Base-by-base conservation (phyloP, 192 early-diverging fungal species). In the Coemansia sp. region DNA sequence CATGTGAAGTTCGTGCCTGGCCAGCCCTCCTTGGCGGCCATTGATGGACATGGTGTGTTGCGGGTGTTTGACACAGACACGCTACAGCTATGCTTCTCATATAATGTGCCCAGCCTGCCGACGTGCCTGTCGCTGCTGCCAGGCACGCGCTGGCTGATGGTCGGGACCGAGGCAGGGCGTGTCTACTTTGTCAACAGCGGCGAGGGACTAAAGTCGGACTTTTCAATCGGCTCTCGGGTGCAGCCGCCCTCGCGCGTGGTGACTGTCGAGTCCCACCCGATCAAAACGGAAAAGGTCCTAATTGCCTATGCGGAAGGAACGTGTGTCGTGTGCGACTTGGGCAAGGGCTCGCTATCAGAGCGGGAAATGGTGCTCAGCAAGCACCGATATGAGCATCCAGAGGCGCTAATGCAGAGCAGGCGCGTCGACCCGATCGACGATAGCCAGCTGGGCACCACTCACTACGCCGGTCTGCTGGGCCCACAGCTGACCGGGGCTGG, bases 101-200 rank as follows among this genome's bases (percentile, higher is more conserved):
- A 74, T 58, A 24, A 38, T 0, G 61, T 80, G 18, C 77, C 77
- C 2, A 34, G 68, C 1, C 22, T 55, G 35, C 70, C 77, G 10
- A 70, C 77, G 10, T 65, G 59, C 48, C 21, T 67, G 32, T 54
- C 60, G 36, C 36, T 63, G 33, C 35, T 80, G 33, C 33, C 63
- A 9, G 77, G 71, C 41, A 74, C 77, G 3, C 42, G 35, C 44
- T 80, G 77, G 77, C 53, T 80, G 52, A 27, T 73, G 12, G 50
- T 80, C 6, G 77, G 77, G 5, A 80, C 71, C 7, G 53, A 67
- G 4, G 40, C 36, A n/a, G 77, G 77, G 12, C 70, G 77, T 10
- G 56, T 74, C 46, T 80, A 80, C 41, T 80, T 80, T 74, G 71
- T 80, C 18, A 68, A 80, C 40, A 58, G 26, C 3, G 56, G 63